Percentiles rank a stretch among this genome's conserved stretches.
These are phyloP conservation scores for Epithemia pelagica DNA, from an alignment of 108 stramenopile species.

Conservation along the genomic window DNA sequence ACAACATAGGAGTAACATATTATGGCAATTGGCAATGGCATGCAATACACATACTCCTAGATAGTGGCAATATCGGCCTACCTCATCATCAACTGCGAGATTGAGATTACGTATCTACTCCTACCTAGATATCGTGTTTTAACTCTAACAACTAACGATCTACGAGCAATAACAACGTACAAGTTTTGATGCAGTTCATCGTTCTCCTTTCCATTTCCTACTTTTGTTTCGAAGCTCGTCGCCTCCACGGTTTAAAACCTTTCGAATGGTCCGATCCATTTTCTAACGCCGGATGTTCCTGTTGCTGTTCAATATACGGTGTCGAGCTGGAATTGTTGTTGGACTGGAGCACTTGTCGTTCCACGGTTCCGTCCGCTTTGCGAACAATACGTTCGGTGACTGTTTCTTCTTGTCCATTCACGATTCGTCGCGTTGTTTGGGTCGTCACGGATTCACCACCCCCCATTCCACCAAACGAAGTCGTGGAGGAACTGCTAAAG, in stretches of 20 bases:
- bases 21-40: too few relatives aligned
- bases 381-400: constrained; percentile 62
- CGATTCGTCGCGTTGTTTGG: constrained; percentile 53
- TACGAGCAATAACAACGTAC: too few relatives aligned
- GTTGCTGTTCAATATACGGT: not conserved
- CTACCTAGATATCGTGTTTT: too few relatives aligned
- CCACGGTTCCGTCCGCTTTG: constrained; percentile 71
- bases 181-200: too few relatives aligned
- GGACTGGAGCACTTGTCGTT: constrained; percentile 45
- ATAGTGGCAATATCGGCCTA: too few relatives aligned
- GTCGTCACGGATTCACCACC: constrained; percentile 19
- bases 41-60: too few relatives aligned
- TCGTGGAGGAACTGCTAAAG: constrained; percentile 16
- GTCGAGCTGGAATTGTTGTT: not conserved
- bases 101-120: too few relatives aligned
- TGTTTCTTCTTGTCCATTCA: constrained; percentile 72
- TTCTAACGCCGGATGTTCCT: not conserved
- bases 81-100: too few relatives aligned
- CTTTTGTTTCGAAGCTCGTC: not conserved
- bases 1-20: too few relatives aligned
- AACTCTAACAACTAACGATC: too few relatives aligned
- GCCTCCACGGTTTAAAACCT: not conserved
- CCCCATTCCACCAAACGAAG: constrained; percentile 16
- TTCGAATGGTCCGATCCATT: not conserved
- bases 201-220: too few relatives aligned